phyloP scores from a whole-genome alignment of 1,284 basidiomycete species.

The Pseudozyma sp. region DNA sequence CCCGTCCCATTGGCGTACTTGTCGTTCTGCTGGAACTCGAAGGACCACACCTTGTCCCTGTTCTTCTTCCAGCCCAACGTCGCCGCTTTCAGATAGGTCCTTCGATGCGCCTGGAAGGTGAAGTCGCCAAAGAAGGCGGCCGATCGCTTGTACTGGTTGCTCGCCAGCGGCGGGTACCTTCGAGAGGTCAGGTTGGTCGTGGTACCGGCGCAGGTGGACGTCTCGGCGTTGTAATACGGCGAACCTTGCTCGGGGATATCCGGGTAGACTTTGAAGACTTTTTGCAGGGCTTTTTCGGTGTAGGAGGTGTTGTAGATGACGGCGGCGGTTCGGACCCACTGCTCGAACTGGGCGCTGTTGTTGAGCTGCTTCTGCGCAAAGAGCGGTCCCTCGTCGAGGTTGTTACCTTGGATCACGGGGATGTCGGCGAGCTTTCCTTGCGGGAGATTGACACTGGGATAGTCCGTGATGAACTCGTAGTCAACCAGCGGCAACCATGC shows the following conservation, averaged over 20 bases:
- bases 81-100: conserved; percentile 18
- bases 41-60: conserved; percentile 27
- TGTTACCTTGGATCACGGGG: conserved; percentile 49
- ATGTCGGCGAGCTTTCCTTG: conserved; percentile 42
- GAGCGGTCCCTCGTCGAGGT: conserved; percentile 44
- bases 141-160: conserved; percentile 40
- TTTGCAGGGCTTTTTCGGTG: conserved; percentile 26
- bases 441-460: conserved; percentile 28
- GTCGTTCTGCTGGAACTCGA: conserved; percentile 37
- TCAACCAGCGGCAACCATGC: conserved; percentile 44
- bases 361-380: conserved; percentile 31
- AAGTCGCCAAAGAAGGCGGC: conserved; percentile 40
- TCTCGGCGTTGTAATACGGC: conserved; percentile 41
- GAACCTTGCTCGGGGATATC: conserved; percentile 30
- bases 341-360: conserved; percentile 20
- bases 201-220: conserved; percentile 18
- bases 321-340: conserved; percentile 20
- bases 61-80: conserved; percentile 12
- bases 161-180: conserved; percentile 15
- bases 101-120: conserved; percentile 37
- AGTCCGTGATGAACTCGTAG: conserved; percentile 42
- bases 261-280: conserved; percentile 30
- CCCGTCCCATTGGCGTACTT: conserved; percentile 29
- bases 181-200: conserved; percentile 20
- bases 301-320: conserved; percentile 44